A percentile compares a stretch with the other conserved stretches of the same genome.
Conservation (phyloP, 306 rosid genomes). For the Mucuna pruriens region DNA sequence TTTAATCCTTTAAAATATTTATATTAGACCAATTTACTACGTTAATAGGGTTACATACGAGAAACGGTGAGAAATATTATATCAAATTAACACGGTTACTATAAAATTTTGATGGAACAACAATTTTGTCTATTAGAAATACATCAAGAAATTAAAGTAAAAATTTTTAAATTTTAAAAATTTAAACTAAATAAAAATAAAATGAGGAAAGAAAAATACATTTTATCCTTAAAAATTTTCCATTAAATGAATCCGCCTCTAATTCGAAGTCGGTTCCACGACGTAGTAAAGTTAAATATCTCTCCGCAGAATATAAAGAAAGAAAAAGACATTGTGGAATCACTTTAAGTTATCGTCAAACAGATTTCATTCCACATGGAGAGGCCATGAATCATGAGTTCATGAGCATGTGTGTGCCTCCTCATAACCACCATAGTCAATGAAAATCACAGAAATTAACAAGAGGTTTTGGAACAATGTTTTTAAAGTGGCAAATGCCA, state of each 20-base stretch:
- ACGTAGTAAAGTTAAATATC: neutral
- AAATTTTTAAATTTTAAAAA: too few relatives aligned
- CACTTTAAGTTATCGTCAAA: neutral
- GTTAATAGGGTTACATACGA: too few relatives aligned
- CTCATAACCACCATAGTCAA: conserved; percentile 34
- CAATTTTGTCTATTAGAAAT: too few relatives aligned
- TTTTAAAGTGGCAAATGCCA: neutral
- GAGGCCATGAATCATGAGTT: neutral
- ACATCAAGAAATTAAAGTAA: too few relatives aligned
- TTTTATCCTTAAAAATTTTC: neutral
- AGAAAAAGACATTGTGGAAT: neutral
- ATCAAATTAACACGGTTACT: too few relatives aligned
- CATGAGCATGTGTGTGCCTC: neutral
- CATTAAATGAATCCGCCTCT: neutral
- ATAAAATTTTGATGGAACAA: too few relatives aligned
- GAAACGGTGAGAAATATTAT: too few relatives aligned
- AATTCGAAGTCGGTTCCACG: neutral
- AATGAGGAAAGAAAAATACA: too few relatives aligned
- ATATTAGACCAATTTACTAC: too few relatives aligned
- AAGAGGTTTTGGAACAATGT: conserved; percentile 12
- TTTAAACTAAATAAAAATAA: too few relatives aligned
- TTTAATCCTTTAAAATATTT: too few relatives aligned
- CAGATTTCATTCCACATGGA: conserved; percentile 40
- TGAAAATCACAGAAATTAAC: conserved; percentile 20
- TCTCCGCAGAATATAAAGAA: neutral